These are phyloP conservation scores for Metarhizium sp. DNA, from an alignment of 2,329 filamentous ascomycete genomes.

Conservation along the genomic window DNA sequence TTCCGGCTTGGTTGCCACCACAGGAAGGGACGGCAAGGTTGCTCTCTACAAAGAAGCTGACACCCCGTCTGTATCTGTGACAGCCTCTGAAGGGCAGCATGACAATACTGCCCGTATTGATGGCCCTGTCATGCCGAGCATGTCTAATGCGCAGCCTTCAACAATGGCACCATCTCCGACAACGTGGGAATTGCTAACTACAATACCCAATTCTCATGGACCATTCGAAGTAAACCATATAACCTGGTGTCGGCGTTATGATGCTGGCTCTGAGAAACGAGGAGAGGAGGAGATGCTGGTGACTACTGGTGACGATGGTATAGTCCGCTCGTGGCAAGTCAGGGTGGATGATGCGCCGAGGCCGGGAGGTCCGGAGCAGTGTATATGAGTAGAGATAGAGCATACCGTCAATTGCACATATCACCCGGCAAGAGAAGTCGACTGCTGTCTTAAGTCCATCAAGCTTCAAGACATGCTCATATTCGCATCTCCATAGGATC, in stretches of 20 bases:
- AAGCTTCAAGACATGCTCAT: not conserved
- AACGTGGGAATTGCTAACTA: conserved; percentile 60
- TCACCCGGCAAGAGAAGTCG: not conserved
- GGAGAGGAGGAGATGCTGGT: conserved; percentile 73
- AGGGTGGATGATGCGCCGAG: not conserved
- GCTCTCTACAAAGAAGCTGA: conserved; percentile 64
- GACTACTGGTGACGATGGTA: conserved; percentile 86
- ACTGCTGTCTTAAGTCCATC: not conserved
- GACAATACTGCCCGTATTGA: conserved; percentile 9
- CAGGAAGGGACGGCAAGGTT: conserved; percentile 77
- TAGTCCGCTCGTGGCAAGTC: conserved; percentile 76
- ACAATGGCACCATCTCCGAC: conserved; percentile 28
- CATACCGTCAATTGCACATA: not conserved
- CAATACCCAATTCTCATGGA: conserved; percentile 69
- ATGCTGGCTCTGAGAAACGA: conserved; percentile 47
- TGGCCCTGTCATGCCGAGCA: conserved; percentile 2
- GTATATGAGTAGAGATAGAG: not conserved
- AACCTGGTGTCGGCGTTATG: conserved; percentile 73
- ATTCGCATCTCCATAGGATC: not conserved
- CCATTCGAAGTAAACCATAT: conserved; percentile 93
- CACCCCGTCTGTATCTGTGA: not conserved
- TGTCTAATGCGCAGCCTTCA: not conserved
- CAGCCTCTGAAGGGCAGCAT: not conserved
- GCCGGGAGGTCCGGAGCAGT: not conserved
- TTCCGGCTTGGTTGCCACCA: conserved; percentile 74